Conservation (phyloP, 2,329 filamentous ascomycete species). For the Verticillium albo-atrum region DNA sequence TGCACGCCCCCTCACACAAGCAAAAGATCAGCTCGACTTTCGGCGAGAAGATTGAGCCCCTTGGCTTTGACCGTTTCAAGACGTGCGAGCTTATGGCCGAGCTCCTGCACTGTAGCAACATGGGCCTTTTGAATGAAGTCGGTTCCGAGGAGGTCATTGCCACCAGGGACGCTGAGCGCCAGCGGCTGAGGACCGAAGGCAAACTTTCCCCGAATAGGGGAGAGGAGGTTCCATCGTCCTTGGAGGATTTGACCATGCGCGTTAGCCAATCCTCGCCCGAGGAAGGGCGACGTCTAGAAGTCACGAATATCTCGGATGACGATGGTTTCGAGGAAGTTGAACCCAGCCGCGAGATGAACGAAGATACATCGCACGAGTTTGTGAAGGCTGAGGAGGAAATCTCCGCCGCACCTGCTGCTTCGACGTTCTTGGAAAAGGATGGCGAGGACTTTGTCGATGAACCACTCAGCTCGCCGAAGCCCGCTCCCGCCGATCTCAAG, state of each 20-base stretch:
- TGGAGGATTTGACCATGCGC: slow-evolving; percentile 61
- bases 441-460: slow-evolving; percentile 77
- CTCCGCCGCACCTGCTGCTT: slow-evolving; percentile 14
- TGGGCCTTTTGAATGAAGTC: slow-evolving; percentile 88
- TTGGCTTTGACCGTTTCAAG: slow-evolving; percentile 97
- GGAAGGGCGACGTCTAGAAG: slow-evolving; percentile 69
- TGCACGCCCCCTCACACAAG: slow-evolving; percentile 70
- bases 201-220: slow-evolving; percentile 45
- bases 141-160: slow-evolving; percentile 86
- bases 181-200: slow-evolving; percentile 72
- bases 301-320: slow-evolving; percentile 78
- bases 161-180: slow-evolving; percentile 74
- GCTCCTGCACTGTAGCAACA: slow-evolving; percentile 95
- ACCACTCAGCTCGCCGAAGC: slow-evolving; percentile 63
- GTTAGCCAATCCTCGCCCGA: slow-evolving; percentile 42
- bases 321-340: slow-evolving; percentile 93
- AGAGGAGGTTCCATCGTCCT: slow-evolving; percentile 35
- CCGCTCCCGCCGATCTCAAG: slow-evolving; percentile 58
- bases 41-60: slow-evolving; percentile 83
- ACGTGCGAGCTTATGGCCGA: slow-evolving; percentile 99
- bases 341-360: slow-evolving; percentile 63
- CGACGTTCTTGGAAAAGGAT: slow-evolving; percentile 41
- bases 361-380: slow-evolving; percentile 67
- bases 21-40: slow-evolving; percentile 81
- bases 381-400: slow-evolving; percentile 56